Percentiles rank a stretch among this genome's conserved stretches.
These are phyloP conservation scores for Lindgomyces ingoldianus DNA, from an alignment of 495 filamentous ascomycete species.

Conservation along the genomic window DNA sequence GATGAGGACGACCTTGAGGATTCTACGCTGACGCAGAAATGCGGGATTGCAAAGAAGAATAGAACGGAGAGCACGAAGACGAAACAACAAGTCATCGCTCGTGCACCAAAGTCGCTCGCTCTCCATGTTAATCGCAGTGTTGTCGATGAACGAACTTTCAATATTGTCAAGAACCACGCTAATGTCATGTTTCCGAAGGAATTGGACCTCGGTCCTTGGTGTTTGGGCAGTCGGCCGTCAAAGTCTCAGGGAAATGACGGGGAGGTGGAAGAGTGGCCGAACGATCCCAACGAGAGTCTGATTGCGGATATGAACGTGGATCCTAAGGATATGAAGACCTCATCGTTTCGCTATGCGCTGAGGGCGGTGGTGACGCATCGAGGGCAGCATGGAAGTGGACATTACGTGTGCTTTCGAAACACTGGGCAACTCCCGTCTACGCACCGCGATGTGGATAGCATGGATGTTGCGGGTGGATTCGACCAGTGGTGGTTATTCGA, in stretches of 20 bases:
- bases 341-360: conserved; percentile 66
- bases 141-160: conserved; percentile 78
- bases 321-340: conserved; percentile 12
- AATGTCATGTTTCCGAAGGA: conserved; percentile 69
- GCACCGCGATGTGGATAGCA: conserved; percentile 8
- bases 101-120: conserved; percentile 74
- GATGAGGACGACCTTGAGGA: conserved; percentile 81
- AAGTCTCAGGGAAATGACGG: conserved; percentile 30
- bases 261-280: conserved; percentile 63
- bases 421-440: conserved; percentile 47
- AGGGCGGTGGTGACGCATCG: conserved; percentile 86
- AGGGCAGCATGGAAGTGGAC: conserved; percentile 89
- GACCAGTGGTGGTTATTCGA: conserved; percentile 79
- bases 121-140: conserved; percentile 90
- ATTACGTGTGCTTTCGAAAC: conserved; percentile 90
- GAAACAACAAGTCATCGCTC: conserved; percentile 79
- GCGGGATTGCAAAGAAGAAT: conserved; percentile 69
- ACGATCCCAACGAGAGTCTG: conserved; percentile 68
- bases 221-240: conserved; percentile 47
- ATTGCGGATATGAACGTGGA: conserved; percentile 42
- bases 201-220: conserved; percentile 78
- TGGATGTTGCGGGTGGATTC: conserved; percentile 11
- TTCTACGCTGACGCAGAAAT: conserved; percentile 67
- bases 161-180: conserved; percentile 79
- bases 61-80: conserved; percentile 77